These are phyloP conservation scores for Acer negundo DNA, from an alignment of 345 rosid species.

Conservation along the genomic window DNA sequence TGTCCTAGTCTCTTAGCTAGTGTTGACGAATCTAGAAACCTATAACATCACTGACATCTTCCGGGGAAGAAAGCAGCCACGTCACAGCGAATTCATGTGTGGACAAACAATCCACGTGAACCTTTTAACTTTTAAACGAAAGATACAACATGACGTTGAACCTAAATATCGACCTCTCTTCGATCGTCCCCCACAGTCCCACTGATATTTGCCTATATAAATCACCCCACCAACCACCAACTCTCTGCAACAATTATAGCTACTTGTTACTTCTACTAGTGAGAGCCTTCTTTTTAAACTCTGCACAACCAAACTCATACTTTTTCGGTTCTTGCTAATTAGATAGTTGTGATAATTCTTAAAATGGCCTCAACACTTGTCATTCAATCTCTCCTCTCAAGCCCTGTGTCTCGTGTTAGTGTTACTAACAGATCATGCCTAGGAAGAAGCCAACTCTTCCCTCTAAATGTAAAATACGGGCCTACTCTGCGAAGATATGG, in stretches of 20 bases:
- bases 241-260: background rate
- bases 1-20: background rate
- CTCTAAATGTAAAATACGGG: conserved; percentile 20
- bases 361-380: conserved; percentile 38
- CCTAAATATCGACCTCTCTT: conserved; percentile 28
- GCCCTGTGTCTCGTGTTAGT: conserved; percentile 27
- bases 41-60: background rate
- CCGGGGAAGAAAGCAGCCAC: conserved; percentile 30
- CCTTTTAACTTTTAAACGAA: conserved; percentile 8
- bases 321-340: too few species aligned
- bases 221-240: background rate
- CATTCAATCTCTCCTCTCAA: conserved; percentile 47
- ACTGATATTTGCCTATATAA: background rate
- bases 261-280: too few species aligned
- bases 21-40: background rate
- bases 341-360: too few species aligned
- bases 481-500: conserved; percentile 30
- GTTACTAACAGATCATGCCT: too few species aligned
- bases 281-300: too few species aligned
- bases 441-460: conserved; percentile 17
- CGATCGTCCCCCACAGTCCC: background rate
- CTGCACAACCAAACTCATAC: background rate
- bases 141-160: conserved; percentile 32
- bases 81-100: conserved; percentile 24
- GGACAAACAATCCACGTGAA: conserved; percentile 37